Base-by-base conservation (phyloP, 192 early-diverging fungal genomes). In the Coemansia sp. region DNA sequence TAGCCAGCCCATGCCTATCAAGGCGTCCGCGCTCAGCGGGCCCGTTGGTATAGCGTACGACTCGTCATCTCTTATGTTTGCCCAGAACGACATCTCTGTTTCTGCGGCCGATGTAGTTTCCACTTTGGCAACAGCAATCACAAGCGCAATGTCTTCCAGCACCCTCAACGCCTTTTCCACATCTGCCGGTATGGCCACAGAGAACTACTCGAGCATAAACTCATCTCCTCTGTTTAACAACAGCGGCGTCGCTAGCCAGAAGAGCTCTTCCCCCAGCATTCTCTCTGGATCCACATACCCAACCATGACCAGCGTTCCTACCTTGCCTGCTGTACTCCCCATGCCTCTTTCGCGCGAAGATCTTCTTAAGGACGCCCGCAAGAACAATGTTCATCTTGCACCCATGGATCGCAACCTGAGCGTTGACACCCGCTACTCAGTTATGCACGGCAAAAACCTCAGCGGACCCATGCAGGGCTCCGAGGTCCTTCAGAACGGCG, bases 161-260 rank as follows among this genome's bases (percentile, higher is more conserved):
- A 57, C 69, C 18, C 57, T 62, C 18, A 68, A 62, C 8, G 61
- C 48, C 42, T 70, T 68, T 64, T 56, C 61, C 4, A 64, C 69
- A 7, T 50, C 62, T 3, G 59, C 68, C 0, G 55, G 60, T 25
- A 69, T 66, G 5, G 61, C 69, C 3, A 54, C 22, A 8, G 68
- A 52, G 40, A 61, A 49, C 54, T 52, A 45, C 57, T 51, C 50
- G 31, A 65, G 69, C 66, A 56, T 33, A 2, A 28, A 71, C 25
- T 67, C 75, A 12, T 77, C 75, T 48, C 69, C 75, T 3, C 16
- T 36, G 14, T 64, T 66, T 45, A 28, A 48, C 31, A 61, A 68
- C 29, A 64, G 40, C 29, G 61, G n/a, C 16, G 7, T 63, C n/a
- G 32, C 63, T 2, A 42, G 60, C 42, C 49, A 68, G 20, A 20